Percentiles rank a stretch among this genome's conserved stretches.
Evolutionary conservation across 1,139 yeast species (phyloP).

Genomic region (Blastobotrys malaysiensis): DNA sequence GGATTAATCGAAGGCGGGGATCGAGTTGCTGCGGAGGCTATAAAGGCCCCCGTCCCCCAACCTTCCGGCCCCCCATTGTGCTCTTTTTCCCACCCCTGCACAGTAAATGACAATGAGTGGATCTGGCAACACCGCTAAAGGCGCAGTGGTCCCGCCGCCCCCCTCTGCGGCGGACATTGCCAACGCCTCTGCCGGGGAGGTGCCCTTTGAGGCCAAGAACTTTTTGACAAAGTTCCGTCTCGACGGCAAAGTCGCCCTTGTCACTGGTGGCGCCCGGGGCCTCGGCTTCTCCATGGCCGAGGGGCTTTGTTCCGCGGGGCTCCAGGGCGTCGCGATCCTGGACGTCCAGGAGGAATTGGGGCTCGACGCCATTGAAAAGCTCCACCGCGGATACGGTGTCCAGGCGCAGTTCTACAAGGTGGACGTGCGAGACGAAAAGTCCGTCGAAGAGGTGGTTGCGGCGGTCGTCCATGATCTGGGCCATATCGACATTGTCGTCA

Average conservation of each 20-base stretch:
- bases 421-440: slow-evolving; percentile 52
- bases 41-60: not conserved
- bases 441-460: slow-evolving; percentile 48
- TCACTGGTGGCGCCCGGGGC: slow-evolving; percentile 71
- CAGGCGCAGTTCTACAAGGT: slow-evolving; percentile 59
- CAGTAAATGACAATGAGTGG: slow-evolving; percentile 9
- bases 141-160: slow-evolving; percentile 38
- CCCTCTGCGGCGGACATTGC: slow-evolving; percentile 37
- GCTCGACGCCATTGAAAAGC: slow-evolving; percentile 47
- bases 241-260: slow-evolving; percentile 61
- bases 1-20: slow-evolving; percentile 1
- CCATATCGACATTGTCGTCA: slow-evolving; percentile 58
- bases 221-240: slow-evolving; percentile 46
- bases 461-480: slow-evolving; percentile 55
- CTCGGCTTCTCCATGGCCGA: slow-evolving; percentile 60
- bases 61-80: not conserved
- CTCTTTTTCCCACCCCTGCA: not conserved
- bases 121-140: slow-evolving; percentile 24
- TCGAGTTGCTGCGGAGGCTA: not conserved
- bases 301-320: slow-evolving; percentile 64
- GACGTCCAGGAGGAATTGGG: slow-evolving; percentile 42
- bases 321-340: slow-evolving; percentile 54
- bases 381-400: slow-evolving; percentile 54
- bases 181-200: slow-evolving; percentile 31
- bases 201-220: slow-evolving; percentile 35